A percentile compares a stretch with the other conserved stretches of the same genome.
Conservation (phyloP, 1,284 basidiomycete genomes). For the Fomitopsis palustris region DNA sequence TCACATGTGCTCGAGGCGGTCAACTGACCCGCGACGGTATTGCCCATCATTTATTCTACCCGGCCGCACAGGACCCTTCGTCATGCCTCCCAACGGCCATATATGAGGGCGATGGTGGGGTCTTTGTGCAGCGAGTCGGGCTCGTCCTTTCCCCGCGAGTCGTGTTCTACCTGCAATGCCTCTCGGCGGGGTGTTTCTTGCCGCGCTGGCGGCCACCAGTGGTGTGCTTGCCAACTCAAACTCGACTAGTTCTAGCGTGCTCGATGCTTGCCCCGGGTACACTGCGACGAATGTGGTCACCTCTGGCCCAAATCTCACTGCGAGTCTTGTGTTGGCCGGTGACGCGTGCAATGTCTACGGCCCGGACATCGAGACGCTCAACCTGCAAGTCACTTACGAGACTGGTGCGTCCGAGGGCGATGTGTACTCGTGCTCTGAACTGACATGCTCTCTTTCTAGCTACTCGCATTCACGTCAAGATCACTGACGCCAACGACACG, state of each 20-base stretch:
- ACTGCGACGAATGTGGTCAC: conserved; percentile 37
- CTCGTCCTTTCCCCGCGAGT: neutral
- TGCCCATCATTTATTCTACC: neutral
- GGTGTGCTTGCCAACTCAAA: neutral
- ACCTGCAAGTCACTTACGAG: conserved; percentile 56
- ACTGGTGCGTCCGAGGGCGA: conserved; percentile 35
- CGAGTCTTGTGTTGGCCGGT: conserved; percentile 51
- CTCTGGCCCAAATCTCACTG: conserved; percentile 40
- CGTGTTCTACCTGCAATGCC: neutral
- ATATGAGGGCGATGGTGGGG: neutral
- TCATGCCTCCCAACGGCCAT: neutral
- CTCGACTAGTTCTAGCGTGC: conserved; percentile 6
- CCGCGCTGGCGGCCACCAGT: neutral
- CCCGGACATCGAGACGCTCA: conserved; percentile 48
- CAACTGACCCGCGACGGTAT: neutral
- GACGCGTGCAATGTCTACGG: conserved; percentile 63
- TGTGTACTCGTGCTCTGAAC: neutral
- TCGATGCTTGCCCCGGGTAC: conserved; percentile 56
- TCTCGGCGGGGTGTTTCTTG: neutral
- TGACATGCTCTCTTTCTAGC: conserved; percentile 30
- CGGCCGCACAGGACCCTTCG: neutral
- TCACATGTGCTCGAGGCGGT: neutral
- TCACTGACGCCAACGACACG: conserved; percentile 50
- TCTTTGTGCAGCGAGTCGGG: neutral
- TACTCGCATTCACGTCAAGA: conserved; percentile 69